Evolutionary conservation across 495 filamentous ascomycete genomes (phyloP), one percentile per base, ranked within the genome.

Genomic region (Usnea hakonensis): DNA sequence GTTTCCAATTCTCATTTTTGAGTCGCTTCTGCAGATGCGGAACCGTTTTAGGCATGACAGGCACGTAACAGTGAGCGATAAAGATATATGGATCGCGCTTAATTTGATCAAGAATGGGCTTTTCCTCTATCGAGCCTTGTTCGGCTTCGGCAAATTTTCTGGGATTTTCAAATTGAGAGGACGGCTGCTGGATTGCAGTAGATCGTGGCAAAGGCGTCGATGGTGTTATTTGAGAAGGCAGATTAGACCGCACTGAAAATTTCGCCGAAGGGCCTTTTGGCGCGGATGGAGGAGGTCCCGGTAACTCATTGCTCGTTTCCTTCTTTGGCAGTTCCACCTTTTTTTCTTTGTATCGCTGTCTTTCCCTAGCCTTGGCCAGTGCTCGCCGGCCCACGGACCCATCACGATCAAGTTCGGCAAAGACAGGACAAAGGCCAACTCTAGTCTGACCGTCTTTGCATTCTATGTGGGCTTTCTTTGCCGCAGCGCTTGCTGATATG

Each of bases 11-110:
- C 70, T 85, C 95, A 19, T 84, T 80, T 70, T 90, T 91, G 35
- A 97, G 77, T 28, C 92, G 84, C 73, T 90, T 92, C 73, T 87
- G 87, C 73, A 99, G 77, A 73, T 99, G 94, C 3, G 84, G 80
- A 48, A 96, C 80, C 3, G 91, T 96, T 4, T 88, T 82, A 9
- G 81, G 78, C 70, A 95, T 84, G n/a, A 94, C 89, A 21, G 94
- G 95, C 4, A 99, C 91, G 58, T 88, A 89, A 58, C 85, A 83
- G 63, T 90, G 83, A 14, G 89, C 83, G 50, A 99, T 87, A 72
- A 96, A 96, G n/a, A 97, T 87, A 71, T 95, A 97, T 0, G 94
- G 94, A 63, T 90, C 87, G 50, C 84, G 79, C 67, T 88, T 88
- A 44, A 97, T 84, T 57, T 85, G 82, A 57, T 75, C 74, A 35